Evolutionary conservation across 345 rosid species (phyloP).

Genomic region (Raphanus sativus): DNA sequence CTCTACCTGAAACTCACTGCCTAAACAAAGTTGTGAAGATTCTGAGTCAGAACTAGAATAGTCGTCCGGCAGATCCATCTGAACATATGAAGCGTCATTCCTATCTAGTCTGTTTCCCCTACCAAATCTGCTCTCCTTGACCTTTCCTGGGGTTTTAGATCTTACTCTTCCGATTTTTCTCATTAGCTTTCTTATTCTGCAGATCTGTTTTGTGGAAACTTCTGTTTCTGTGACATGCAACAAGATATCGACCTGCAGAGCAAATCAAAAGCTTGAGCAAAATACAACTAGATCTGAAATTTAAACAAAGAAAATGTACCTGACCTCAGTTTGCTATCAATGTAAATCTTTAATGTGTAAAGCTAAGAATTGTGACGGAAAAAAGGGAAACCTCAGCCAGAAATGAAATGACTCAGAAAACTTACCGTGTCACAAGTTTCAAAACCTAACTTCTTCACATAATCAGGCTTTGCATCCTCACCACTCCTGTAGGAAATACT

Average conservation of each 20-base stretch:
- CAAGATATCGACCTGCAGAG: slow-evolving; percentile 80
- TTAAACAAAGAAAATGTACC: neutral
- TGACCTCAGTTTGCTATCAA: slow-evolving; percentile 1
- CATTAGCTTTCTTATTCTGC: slow-evolving; percentile 71
- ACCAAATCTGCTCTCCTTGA: neutral
- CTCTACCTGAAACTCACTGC: slow-evolving; percentile 31
- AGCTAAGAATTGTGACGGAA: neutral
- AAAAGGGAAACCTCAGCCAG: neutral
- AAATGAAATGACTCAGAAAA: slow-evolving; percentile 20
- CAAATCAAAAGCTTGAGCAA: slow-evolving; percentile 26
- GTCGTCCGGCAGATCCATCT: slow-evolving; percentile 43
- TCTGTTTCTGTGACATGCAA: slow-evolving; percentile 70
- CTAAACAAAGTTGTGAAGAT: slow-evolving; percentile 37
- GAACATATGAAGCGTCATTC: slow-evolving; percentile 38
- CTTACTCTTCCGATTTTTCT: slow-evolving; percentile 31
- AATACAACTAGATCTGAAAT: neutral
- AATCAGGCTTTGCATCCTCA: slow-evolving; percentile 54
- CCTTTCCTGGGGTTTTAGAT: slow-evolving; percentile 17
- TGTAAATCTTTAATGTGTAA: neutral
- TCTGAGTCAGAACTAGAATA: slow-evolving; percentile 52
- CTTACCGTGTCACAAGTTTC: slow-evolving; percentile 75
- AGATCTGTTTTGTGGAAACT: slow-evolving; percentile 74
- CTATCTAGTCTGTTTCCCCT: slow-evolving; percentile 35
- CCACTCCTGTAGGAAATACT: slow-evolving; percentile 78
- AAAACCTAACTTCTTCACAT: slow-evolving; percentile 64